Base-by-base conservation (phyloP, 2,329 filamentous ascomycete genomes). In the Cercospora nicotianae region DNA sequence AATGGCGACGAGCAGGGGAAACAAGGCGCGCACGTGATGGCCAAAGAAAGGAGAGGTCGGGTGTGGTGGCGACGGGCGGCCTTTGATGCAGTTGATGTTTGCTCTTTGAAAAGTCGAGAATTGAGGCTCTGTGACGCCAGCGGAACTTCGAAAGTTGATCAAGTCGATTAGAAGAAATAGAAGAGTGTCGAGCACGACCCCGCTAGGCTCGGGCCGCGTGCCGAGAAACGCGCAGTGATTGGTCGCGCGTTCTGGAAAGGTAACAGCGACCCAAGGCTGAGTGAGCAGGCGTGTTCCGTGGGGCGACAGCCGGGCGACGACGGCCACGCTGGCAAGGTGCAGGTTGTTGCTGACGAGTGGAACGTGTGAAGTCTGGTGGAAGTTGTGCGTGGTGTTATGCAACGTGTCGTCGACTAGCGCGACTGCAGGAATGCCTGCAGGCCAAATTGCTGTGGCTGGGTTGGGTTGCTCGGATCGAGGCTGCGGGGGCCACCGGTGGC, bases 101-200 rank as follows among this genome's bases (percentile, higher is more conserved):
- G 26, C 48, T 45, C 59, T 59, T 67, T 66, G 64, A 64, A 60
- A 62, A 30, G 53, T 58, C 26, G 53, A 58, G 53, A 58, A 63
- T 60, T 69, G 68, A 57, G 65, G 68, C 67, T 66, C 67, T 66
- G 65, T 69, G 67, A 62, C 63, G 64, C 63, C 60, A 48, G 60
- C 60, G 36, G 60, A 62, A 62, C 60, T 48, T 62, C 60, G 60
- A 62, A 62, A 62, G 60, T 45, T 45, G 60, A 62, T 62, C 60
- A 62, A 62, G 31, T 45, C 23, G 39, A 28, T 30, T 48, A 48
- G 36, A 62, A 62, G 60, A 62, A 62, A 62, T 62, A 61, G 33
- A 62, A 48, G 60, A 30, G 36, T 30, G 60, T 51, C 45, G 42
- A 45, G 23, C 60, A 45, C 36, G 60, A 28, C 18, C 36, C 60